Evolutionary conservation across 2,329 filamentous ascomycete species (phyloP).

Genomic region (Coniella vitis): DNA sequence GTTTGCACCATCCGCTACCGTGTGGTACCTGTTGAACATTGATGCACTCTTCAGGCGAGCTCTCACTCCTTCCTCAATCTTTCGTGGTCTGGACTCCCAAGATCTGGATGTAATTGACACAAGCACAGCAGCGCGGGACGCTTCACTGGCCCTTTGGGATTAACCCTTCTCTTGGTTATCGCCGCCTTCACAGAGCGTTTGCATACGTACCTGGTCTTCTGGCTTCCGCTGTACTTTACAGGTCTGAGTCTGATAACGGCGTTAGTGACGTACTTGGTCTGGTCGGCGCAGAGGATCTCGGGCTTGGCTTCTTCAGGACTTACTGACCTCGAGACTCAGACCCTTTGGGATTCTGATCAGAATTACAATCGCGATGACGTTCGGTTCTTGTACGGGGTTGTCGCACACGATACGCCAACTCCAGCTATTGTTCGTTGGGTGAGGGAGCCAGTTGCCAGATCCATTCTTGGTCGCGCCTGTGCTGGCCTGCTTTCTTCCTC

Average conservation of each 20-base stretch:
- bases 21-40: background rate
- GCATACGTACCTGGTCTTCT: constrained; percentile 1
- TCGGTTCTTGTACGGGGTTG: no score
- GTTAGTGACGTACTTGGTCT: background rate
- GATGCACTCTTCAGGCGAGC: background rate
- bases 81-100: background rate
- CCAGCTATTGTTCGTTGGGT: background rate
- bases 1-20: background rate
- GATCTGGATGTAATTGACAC: background rate
- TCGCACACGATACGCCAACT: background rate
- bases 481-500: background rate
- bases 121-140: background rate
- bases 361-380: no score
- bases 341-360: no score
- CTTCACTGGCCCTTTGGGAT: background rate
- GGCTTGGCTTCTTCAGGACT: background rate
- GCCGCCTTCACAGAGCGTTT: background rate
- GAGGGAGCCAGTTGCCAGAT: background rate
- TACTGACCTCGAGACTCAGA: background rate
- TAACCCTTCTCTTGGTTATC: constrained; percentile 2
- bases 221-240: background rate
- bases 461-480: background rate
- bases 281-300: no score
- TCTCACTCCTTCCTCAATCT: background rate
- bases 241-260: background rate